These are phyloP conservation scores for Cryptococcus wingfieldii DNA, from an alignment of 1,284 basidiomycete species.

Conservation along the genomic window DNA sequence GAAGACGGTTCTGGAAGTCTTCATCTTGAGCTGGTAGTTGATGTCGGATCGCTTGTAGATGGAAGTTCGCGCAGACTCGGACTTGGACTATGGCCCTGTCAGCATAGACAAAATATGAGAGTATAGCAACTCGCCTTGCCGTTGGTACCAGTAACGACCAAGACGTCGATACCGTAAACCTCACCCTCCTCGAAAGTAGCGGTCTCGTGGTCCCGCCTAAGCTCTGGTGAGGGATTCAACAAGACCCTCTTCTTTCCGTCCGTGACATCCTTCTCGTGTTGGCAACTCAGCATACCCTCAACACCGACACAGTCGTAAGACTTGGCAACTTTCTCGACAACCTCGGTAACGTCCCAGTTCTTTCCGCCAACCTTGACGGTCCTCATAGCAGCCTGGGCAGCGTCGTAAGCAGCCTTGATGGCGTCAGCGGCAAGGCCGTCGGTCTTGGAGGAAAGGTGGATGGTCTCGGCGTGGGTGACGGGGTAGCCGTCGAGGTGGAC, in stretches of 20 bases:
- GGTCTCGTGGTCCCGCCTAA: constrained; percentile 78
- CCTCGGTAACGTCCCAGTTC: constrained; percentile 92
- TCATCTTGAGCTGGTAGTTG: constrained; percentile 96
- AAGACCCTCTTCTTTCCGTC: constrained; percentile 97
- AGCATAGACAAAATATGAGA: background rate
- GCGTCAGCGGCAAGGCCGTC: constrained; percentile 84
- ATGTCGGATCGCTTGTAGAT: constrained; percentile 87
- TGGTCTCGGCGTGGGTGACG: constrained; percentile 72
- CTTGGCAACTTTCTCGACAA: constrained; percentile 67
- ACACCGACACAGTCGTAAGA: constrained; percentile 81
- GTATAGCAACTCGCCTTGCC: constrained; percentile 62
- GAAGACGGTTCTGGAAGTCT: constrained; percentile 90
- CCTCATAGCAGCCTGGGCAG: constrained; percentile 85
- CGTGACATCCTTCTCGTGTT: constrained; percentile 84
- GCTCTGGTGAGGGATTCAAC: constrained; percentile 75
- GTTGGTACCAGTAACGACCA: constrained; percentile 81
- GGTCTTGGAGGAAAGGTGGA: constrained; percentile 75
- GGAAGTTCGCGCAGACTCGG: constrained; percentile 83
- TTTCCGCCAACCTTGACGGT: constrained; percentile 82
- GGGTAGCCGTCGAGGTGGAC: constrained; percentile 86
- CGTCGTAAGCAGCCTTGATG: constrained; percentile 86
- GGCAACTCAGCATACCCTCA: constrained; percentile 62
- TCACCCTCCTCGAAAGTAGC: constrained; percentile 87
- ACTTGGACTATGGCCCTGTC: constrained; percentile 59
- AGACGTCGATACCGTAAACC: constrained; percentile 92